These are phyloP conservation scores for Phyllosticta citribraziliensis DNA, from an alignment of 2,329 filamentous ascomycete species.

Conservation along the genomic window DNA sequence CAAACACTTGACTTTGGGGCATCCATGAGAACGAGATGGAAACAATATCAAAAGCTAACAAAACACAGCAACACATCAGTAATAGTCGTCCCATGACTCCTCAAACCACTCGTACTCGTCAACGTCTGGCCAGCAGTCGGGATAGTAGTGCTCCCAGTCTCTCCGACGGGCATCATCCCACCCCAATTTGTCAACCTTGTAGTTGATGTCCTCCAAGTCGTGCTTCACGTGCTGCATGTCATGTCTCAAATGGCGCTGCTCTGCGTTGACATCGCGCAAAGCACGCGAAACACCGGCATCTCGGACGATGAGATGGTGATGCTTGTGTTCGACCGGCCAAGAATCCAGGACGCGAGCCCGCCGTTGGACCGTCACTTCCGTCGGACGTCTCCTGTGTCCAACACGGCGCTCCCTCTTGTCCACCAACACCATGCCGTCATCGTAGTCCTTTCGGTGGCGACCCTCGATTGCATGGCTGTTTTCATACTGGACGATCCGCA, in stretches of 20 bases:
- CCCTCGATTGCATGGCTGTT: background rate
- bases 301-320: background rate
- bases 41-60: background rate
- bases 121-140: background rate
- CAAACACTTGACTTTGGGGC: too few relatives aligned
- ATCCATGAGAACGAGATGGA: too few relatives aligned
- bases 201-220: background rate
- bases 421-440: background rate
- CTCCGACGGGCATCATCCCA: background rate
- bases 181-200: background rate
- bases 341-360: background rate
- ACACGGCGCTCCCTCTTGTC: background rate
- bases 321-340: background rate
- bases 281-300: background rate
- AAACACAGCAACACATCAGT: background rate
- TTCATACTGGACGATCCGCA: background rate
- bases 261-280: background rate
- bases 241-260: conserved; percentile 3
- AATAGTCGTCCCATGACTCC: conserved; percentile 5
- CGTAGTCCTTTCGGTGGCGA: background rate
- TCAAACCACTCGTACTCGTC: background rate
- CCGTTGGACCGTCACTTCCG: background rate
- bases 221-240: background rate
- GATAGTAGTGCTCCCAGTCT: background rate
- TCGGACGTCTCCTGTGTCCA: background rate